phyloP scores from a whole-genome alignment of 495 filamentous ascomycete genomes.

The Neurospora pannonica region DNA sequence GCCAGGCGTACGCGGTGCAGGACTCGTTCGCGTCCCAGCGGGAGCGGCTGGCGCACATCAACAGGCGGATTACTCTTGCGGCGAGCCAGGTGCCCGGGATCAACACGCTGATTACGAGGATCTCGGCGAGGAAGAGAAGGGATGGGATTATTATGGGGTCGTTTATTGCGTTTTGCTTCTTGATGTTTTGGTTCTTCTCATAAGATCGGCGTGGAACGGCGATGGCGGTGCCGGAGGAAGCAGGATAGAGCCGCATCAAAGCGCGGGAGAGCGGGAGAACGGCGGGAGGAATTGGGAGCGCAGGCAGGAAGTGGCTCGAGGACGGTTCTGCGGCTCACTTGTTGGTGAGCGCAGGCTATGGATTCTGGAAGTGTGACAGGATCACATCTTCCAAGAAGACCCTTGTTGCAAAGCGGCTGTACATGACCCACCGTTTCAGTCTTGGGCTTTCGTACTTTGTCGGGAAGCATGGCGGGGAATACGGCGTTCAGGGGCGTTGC shows the following conservation, averaged over 20 bases:
- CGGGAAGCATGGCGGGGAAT: background rate
- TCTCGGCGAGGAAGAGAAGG: constrained; percentile 88
- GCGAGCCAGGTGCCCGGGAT: constrained; percentile 88
- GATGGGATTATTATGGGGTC: constrained; percentile 88
- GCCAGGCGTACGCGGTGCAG: constrained; percentile 94
- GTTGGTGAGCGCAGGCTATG: background rate
- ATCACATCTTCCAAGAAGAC: background rate
- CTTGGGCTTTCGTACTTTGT: background rate
- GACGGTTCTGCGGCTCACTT: background rate
- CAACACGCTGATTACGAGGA: constrained; percentile 86
- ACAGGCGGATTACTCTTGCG: constrained; percentile 76
- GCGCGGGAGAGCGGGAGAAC: background rate
- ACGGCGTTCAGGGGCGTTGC: background rate
- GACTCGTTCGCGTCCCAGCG: constrained; percentile 82
- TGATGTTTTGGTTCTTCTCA: constrained; percentile 76
- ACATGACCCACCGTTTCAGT: background rate
- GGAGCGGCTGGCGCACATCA: constrained; percentile 76
- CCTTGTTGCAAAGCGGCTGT: background rate
- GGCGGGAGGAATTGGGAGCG: background rate
- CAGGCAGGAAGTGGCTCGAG: background rate
- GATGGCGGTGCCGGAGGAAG: background rate
- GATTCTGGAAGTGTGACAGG: background rate
- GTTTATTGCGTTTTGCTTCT: constrained; percentile 85
- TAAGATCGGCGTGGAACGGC: constrained; percentile 24
- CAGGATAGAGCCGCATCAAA: background rate